Evolutionary conservation across 768 basidiomycete species (phyloP).

Genomic region (Lentinula sp.): DNA sequence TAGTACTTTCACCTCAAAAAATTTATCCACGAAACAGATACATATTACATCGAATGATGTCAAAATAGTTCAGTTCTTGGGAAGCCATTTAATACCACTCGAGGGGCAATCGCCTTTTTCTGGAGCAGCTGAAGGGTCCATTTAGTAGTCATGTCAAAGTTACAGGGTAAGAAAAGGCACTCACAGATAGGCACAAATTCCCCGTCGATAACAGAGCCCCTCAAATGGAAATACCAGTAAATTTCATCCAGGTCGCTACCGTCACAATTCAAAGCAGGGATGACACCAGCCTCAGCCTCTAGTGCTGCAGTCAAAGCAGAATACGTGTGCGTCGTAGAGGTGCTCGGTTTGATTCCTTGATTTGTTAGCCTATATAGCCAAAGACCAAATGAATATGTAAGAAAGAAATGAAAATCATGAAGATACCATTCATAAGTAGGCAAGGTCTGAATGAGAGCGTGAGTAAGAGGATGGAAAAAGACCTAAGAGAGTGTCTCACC

Average conservation of each 20-base stretch:
- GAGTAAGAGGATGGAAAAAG: slow-evolving; percentile 10
- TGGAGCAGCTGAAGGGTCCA: slow-evolving; percentile 37
- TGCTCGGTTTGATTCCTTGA: slow-evolving; percentile 69
- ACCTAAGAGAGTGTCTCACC: slow-evolving; percentile 25
- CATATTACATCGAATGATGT: background rate
- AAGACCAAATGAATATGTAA: too few relatives aligned
- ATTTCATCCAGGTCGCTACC: slow-evolving; percentile 33
- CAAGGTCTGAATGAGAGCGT: slow-evolving; percentile 32
- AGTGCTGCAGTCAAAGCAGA: slow-evolving; percentile 49
- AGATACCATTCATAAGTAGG: slow-evolving; percentile 72
- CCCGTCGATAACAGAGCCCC: slow-evolving; percentile 66
- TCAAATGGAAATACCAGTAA: slow-evolving; percentile 54
- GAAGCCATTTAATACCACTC: slow-evolving; percentile 52
- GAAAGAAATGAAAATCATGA: background rate
- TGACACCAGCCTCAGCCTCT: slow-evolving; percentile 45
- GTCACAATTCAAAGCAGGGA: slow-evolving; percentile 41
- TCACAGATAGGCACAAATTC: slow-evolving; percentile 52
- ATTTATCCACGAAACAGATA: background rate
- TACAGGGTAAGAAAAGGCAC: slow-evolving; percentile 10
- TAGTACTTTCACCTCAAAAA: background rate
- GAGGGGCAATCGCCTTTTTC: slow-evolving; percentile 43
- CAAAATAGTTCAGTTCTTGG: slow-evolving; percentile 8
- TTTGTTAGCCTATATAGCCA: slow-evolving; percentile 13
- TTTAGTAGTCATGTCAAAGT: background rate
- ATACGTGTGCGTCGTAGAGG: slow-evolving; percentile 50